Conservation (phyloP, 768 basidiomycete genomes). For the Lactifluus echinatus region DNA sequence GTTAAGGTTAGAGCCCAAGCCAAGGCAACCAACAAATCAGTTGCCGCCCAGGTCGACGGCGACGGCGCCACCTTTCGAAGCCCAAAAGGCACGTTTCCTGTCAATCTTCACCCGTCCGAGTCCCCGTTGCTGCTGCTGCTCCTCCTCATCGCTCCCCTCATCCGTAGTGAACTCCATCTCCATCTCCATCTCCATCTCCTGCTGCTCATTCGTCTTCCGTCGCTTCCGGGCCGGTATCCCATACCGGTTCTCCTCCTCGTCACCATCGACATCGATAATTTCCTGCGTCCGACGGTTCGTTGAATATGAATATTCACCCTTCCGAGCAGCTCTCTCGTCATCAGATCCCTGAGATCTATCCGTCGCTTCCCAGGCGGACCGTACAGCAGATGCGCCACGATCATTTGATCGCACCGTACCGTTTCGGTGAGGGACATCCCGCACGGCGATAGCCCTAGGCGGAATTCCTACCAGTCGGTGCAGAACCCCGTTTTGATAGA, state of each 20-base stretch:
- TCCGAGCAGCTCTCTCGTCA: conserved; percentile 19
- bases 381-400: conserved; percentile 23
- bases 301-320: background rate
- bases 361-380: conserved; percentile 34
- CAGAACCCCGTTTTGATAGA: conserved; percentile 50
- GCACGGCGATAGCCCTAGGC: conserved; percentile 14
- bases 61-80: conserved; percentile 36
- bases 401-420: conserved; percentile 1
- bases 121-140: conserved; percentile 14
- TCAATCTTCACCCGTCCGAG: conserved; percentile 26
- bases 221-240: conserved; percentile 39
- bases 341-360: conserved; percentile 29
- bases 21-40: background rate
- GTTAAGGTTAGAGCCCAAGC: background rate
- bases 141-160: conserved; percentile 31
- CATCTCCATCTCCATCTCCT: conserved; percentile 36
- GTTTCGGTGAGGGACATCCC: conserved; percentile 3
- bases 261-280: conserved; percentile 24
- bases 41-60: background rate
- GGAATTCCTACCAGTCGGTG: conserved; percentile 50
- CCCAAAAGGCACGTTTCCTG: conserved; percentile 46
- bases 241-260: conserved; percentile 45
- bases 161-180: conserved; percentile 43
- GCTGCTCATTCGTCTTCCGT: conserved; percentile 30
- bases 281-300: background rate